Evolutionary conservation across 352 stramenopile species (phyloP), one percentile per base, ranked within the genome.

Genomic region (Globisporangium alternatum): DNA sequence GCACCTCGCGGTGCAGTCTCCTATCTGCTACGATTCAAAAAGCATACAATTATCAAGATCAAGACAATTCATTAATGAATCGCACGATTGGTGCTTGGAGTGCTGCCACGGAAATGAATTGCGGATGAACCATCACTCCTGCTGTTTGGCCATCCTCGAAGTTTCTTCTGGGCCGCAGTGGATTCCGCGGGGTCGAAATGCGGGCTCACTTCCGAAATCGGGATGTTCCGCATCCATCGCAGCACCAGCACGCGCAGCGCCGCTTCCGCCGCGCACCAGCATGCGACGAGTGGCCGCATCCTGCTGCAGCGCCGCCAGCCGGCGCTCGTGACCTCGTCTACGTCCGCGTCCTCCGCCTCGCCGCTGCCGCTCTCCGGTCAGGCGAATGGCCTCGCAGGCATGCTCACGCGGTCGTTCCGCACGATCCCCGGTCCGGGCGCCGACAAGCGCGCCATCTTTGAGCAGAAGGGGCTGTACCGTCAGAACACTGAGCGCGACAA

Each of bases 381-480:
- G 28, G 10, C 49, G n/a, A 66, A 66, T 19, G 51, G 60, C 5
- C 49, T 66, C 30, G 37, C 60, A 7, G 45, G 45, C 39, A 55
- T 66, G 22, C 49, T 64, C 60, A 60, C 60, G 12, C 73, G 71
- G 8, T 64, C 57, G 17, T 88, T 88, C 65, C 77, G 79, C 58
- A 64, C 71, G 22, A 62, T 88, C 9, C 79, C 79, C 1, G 73
- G 77, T 37, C 60, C 60, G 5, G 77, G 73, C 41, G 67, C 68
- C 25, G 78, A 88, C 63, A 88, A 88, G 65, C 79, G 79, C 64
- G 75, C 75, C 13, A 30, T 83, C 22, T 88, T 88, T 66, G 56
- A 88, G 59, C 64, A 74, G 17, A 79, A 86, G 56, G 78, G 77
- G 0, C 76, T 90, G 10, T 90, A 90, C 64, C 76, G 78, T 47